phyloP scores from a whole-genome alignment of 1,284 basidiomycete genomes.

The Apiotrichum montevideense region DNA sequence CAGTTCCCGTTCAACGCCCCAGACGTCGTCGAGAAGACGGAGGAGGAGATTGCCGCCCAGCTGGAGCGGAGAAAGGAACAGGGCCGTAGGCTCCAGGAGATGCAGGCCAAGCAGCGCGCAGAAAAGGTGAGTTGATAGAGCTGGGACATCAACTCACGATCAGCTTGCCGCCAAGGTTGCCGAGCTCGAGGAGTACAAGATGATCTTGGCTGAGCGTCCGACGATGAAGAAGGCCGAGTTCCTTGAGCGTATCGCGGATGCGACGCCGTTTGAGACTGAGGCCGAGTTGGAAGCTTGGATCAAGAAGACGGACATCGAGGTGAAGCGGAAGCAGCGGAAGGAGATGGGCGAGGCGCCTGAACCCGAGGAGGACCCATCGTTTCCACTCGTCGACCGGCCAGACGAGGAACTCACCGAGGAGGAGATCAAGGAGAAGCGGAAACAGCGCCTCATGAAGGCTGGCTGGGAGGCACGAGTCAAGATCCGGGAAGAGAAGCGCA shows the following conservation, averaged over 20 bases:
- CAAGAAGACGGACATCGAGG: slow-evolving; percentile 65
- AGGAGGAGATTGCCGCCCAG: slow-evolving; percentile 75
- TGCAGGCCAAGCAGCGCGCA: slow-evolving; percentile 76
- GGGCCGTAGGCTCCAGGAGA: slow-evolving; percentile 80
- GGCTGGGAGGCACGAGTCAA: slow-evolving; percentile 88
- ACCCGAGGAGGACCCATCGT: slow-evolving; percentile 68
- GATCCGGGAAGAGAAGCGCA: slow-evolving; percentile 79
- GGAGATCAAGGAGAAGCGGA: slow-evolving; percentile 86
- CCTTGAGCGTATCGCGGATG: slow-evolving; percentile 50
- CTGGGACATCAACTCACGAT: neutral
- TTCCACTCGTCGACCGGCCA: slow-evolving; percentile 82
- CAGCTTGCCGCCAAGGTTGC: slow-evolving; percentile 50
- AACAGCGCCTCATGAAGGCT: slow-evolving; percentile 87
- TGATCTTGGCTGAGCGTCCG: slow-evolving; percentile 60
- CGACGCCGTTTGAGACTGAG: slow-evolving; percentile 66
- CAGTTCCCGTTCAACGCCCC: slow-evolving; percentile 77
- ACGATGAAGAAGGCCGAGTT: slow-evolving; percentile 72
- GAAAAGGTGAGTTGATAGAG: slow-evolving; percentile 62
- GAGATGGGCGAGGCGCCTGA: slow-evolving; percentile 57
- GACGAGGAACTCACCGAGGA: slow-evolving; percentile 94
- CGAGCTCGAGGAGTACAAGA: slow-evolving; percentile 67
- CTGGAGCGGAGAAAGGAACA: slow-evolving; percentile 78
- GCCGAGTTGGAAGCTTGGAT: slow-evolving; percentile 62
- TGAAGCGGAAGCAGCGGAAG: slow-evolving; percentile 64
- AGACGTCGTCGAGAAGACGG: slow-evolving; percentile 75